Evolutionary conservation across 495 filamentous ascomycete species (phyloP), one percentile per base, ranked within the genome.

Genomic region (Rhypophila decipiens): DNA sequence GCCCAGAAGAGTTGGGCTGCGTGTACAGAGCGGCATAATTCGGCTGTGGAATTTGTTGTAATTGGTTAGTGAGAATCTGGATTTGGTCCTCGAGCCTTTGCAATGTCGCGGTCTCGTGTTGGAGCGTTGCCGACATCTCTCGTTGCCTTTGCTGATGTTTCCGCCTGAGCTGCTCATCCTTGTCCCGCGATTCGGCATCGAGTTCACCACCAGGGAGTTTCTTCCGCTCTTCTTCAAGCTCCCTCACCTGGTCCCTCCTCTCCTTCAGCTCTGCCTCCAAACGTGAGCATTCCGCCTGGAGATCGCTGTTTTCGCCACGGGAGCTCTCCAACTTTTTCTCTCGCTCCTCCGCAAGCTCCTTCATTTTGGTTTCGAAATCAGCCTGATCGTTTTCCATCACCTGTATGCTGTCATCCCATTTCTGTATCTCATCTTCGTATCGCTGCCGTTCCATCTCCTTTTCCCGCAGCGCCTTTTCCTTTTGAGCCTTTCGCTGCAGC

Each of bases 391-490:
- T 55, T 18, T 57, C 60, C 68, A 79, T 67, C 9, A 65, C 64
- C 41, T 72, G 67, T 18, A 80, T 73, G 31, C 77, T 71, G 46
- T 72, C 70, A 29, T 77, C 72, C 75, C 78, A 80, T 47, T 75
- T 77, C 12, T 60, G 55, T 19, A 80, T 74, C 44, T 76, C 77
- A 13, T 80, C 73, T 19, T 73, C 64, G 49, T 75, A 70, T 46
- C 74, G 81, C 42, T 65, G 58, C 29, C 73, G 72, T 52, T 89
- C 85, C 33, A 79, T 69, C 43, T 85, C 73, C 68, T 86, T 90
- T 39, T 88, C 82, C 64, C 79, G 83, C 52, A 90, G 73, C 45
- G 71, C 62, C 68, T 88, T 89, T 55, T 97, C 89, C 53, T 86
- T 89, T 53, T 88, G 84, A 1, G 77, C 71, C 58, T 85, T 87